Conservation (phyloP, 352 stramenopile species). For the Globisporangium perplexum region DNA sequence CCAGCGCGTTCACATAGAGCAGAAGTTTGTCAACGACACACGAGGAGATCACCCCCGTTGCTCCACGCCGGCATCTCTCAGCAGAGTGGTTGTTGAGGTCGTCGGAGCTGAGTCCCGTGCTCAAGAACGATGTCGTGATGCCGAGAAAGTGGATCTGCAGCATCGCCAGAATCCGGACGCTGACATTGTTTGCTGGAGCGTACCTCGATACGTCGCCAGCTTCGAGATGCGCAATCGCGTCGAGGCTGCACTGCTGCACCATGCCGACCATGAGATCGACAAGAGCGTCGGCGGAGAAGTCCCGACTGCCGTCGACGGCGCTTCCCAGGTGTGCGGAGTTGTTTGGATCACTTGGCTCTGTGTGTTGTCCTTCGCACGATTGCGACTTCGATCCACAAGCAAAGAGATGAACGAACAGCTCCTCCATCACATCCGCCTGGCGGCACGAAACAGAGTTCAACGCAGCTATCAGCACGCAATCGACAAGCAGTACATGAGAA, state of each 20-base stretch:
- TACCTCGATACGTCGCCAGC: neutral
- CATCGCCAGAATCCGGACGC: conserved; percentile 25
- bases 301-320: neutral
- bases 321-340: neutral
- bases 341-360: no score
- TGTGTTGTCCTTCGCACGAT: neutral
- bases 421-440: conserved; percentile 20
- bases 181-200: neutral
- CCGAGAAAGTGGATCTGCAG: conserved; percentile 42
- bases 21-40: conserved; percentile 25
- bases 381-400: neutral
- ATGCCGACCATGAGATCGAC: conserved; percentile 7
- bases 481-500: neutral
- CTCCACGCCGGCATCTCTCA: neutral
- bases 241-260: conserved; percentile 6
- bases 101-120: neutral
- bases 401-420: conserved; percentile 15
- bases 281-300: neutral
- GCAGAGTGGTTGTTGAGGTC: neutral
- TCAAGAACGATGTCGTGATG: conserved; percentile 10
- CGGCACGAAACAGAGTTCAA: neutral
- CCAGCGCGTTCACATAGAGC: conserved; percentile 32
- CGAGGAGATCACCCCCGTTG: neutral
- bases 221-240: conserved; percentile 10
- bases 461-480: neutral